Evolutionary conservation across 169 alveolate species (phyloP), one percentile per base, ranked within the genome.

Genomic region (Theileria annulata): DNA sequence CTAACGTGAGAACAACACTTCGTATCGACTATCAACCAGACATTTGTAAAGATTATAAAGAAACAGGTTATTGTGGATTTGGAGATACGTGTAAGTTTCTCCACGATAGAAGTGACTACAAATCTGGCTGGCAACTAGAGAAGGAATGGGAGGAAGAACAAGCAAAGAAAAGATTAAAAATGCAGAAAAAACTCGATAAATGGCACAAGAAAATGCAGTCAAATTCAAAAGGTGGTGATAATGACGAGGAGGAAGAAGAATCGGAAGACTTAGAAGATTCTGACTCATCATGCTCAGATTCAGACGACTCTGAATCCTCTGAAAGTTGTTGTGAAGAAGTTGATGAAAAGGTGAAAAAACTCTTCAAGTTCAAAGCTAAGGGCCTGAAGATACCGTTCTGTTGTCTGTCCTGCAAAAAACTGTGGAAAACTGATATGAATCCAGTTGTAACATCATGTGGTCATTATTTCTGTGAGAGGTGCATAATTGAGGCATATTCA

Each of bases 81-180:
- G 99, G 99, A 51, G 98, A 98, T 67, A 92, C 98, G 37, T 98
- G 99, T 86, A 93, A 94, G 71, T 98, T 95, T 82, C 91, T 98
- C 54, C 99, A 98, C 90, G 99, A 98, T 89, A 82, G 99, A 64
- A 90, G 98, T 71, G 99, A 98, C 81, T 98, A 96, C 85, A 97
- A 96, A 70, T 77, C 95, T 30, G 99, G 99, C 30, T 97, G 99
- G 99, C 96, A 95, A 80, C 54, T 96, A 37, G 99, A 97, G 71
- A 88, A 88, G 62, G 99, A 96, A 69, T 96, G 97, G 95, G 93
- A 96, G 75, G 91, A 93, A 75, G 86, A 88, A 71, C 92, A 92
- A 80, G 88, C 92, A 73, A 86, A 78, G 72, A 93, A 94, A 87
- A 88, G 84, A 71, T 92, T 82, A 75, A 81, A 87, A 56, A 66